Evolutionary conservation across 257 asterid genomes (phyloP), one percentile per base, ranked within the genome.

Genomic region (Henckelia pumila): DNA sequence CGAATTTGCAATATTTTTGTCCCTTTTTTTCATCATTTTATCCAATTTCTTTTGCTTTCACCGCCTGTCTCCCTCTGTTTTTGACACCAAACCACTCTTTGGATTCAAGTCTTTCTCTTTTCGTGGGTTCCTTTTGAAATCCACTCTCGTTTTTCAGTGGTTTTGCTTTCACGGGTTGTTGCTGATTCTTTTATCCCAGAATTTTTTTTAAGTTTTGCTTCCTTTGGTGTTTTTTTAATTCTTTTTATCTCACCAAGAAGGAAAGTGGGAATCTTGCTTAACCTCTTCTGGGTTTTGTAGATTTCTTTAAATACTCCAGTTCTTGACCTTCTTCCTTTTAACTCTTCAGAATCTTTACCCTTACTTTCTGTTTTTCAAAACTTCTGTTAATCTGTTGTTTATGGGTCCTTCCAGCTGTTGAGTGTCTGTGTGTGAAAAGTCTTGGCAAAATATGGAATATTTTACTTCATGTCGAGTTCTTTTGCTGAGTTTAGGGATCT

Each of bases 1-100:
- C 47, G 6, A 21, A 59, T 58, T n/a, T 47, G 55, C 19, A 7
- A 28, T 49, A 20, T 64, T 63, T 68, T 58, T 61, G 30, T 11
- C 19, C 14, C 23, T 30, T 49, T 49, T 19, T 59, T 14, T 68
- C 19, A n/a, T 58, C 11, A 29, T 37, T 66, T 26, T 56, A 64
- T 75, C 66, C 69, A 67, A 56, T 61, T 60, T 61, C 68, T 61
- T 30, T 56, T 30, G 21, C 65, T 56, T 14, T 5, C 55, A 47
- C 55, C 55, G 55, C 55, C n/a, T 37, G 40, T 57, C 28, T 64
- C 77, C 69, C 76, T 75, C 73, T 64, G 59, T 77, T 37, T 72
- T 88, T 72, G 80, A 72, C 87, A 83, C 87, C 89, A 81, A 81
- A 87, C 87, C 68, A 81, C 84, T 81, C 85, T 89, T 89, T 83